These are phyloP conservation scores for Podaxis rugospora DNA, from an alignment of 768 basidiomycete species.

Conservation along the genomic window DNA sequence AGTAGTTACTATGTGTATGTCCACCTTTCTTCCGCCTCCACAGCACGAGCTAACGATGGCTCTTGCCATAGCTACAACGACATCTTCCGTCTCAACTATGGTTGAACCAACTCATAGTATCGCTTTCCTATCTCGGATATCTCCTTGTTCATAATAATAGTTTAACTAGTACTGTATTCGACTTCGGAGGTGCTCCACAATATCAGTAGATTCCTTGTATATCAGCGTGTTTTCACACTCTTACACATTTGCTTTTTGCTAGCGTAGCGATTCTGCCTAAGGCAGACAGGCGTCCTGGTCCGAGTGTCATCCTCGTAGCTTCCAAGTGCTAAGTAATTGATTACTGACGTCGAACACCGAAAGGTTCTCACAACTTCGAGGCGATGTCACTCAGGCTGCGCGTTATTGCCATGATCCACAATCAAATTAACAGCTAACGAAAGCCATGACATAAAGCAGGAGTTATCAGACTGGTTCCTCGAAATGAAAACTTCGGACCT, in stretches of 20 bases:
- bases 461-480: too few relatives aligned
- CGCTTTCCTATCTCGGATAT: not conserved
- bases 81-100: slow-evolving; percentile 88
- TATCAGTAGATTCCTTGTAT: not conserved
- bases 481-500: too few relatives aligned
- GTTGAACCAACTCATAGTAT: slow-evolving; percentile 20
- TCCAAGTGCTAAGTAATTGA: too few relatives aligned
- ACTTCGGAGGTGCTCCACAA: not conserved
- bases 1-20: slow-evolving; percentile 82
- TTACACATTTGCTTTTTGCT: not conserved
- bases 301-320: too few relatives aligned
- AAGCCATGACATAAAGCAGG: too few relatives aligned
- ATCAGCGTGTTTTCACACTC: not conserved
- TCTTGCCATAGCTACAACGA: slow-evolving; percentile 62
- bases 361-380: not conserved
- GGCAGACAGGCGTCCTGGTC: too few relatives aligned
- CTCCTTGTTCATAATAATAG: not conserved
- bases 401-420: too few relatives aligned
- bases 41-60: not conserved
- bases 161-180: not conserved
- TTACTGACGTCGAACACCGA: not conserved
- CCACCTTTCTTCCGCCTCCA: not conserved
- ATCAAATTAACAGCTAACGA: too few relatives aligned
- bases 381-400: not conserved
- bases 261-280: too few relatives aligned